Evolutionary conservation across 345 rosid species (phyloP).

Genomic region (Theobroma cacao): DNA sequence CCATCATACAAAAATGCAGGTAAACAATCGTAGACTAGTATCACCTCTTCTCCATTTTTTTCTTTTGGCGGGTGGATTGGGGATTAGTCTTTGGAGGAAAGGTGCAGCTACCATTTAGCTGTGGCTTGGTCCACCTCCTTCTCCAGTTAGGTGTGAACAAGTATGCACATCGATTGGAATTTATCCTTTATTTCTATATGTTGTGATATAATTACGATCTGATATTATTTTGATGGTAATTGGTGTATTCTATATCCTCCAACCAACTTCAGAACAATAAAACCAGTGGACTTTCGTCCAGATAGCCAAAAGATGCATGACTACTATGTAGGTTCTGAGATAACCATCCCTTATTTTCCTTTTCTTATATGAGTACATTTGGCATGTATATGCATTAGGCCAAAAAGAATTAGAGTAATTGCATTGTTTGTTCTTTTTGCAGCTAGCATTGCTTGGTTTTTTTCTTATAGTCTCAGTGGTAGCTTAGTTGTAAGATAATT

Average conservation of each 20-base stretch:
- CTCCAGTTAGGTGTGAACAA: background rate
- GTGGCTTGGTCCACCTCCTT: background rate
- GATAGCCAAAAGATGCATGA: background rate
- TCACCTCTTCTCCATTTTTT: background rate
- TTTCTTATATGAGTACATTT: background rate
- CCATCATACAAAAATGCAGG: conserved; percentile 79
- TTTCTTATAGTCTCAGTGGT: background rate
- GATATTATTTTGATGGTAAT: background rate
- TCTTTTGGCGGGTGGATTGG: background rate
- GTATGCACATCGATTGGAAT: no score
- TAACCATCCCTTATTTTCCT: background rate
- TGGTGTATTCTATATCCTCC: background rate
- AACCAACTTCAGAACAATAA: background rate
- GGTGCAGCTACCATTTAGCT: background rate
- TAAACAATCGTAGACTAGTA: conserved; percentile 2
- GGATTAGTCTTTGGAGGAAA: background rate
- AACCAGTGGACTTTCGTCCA: background rate
- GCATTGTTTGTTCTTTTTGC: background rate
- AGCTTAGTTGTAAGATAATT: background rate
- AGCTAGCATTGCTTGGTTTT: background rate
- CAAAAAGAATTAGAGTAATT: background rate
- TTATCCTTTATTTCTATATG: background rate
- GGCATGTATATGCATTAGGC: background rate
- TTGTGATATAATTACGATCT: background rate
- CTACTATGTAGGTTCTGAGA: background rate